Percentiles rank a stretch among this genome's conserved stretches.
Conservation (phyloP, 2,329 filamentous ascomycete species). For the Ophiostoma novo-ulmi region DNA sequence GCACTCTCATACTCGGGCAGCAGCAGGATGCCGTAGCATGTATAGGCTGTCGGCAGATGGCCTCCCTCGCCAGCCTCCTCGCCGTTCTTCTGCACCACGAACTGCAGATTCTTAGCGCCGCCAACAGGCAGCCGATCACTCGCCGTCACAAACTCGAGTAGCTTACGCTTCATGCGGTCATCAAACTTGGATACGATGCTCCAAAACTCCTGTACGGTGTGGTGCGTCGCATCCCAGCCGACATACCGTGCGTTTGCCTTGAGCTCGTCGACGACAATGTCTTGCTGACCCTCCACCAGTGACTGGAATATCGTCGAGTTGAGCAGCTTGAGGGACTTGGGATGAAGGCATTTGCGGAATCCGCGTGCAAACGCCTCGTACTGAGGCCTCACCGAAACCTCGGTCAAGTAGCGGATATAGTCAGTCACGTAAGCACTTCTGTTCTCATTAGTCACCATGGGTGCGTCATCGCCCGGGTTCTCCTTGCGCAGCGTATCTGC, state of each 20-base stretch:
- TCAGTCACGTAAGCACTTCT: slow-evolving; percentile 72
- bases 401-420: slow-evolving; percentile 78
- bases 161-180: slow-evolving; percentile 62
- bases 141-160: slow-evolving; percentile 93
- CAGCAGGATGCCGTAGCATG: slow-evolving; percentile 85
- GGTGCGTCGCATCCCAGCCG: slow-evolving; percentile 66
- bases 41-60: slow-evolving; percentile 78
- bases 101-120: slow-evolving; percentile 74
- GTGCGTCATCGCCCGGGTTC: slow-evolving; percentile 37
- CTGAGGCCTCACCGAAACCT: slow-evolving; percentile 70
- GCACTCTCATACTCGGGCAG: slow-evolving; percentile 74
- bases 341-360: slow-evolving; percentile 69
- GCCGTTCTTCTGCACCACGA: slow-evolving; percentile 75
- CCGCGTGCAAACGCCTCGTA: slow-evolving; percentile 75
- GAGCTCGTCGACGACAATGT: slow-evolving; percentile 72
- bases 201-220: slow-evolving; percentile 78
- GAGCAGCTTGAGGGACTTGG: slow-evolving; percentile 66
- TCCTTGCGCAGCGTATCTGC: not conserved
- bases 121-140: slow-evolving; percentile 85
- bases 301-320: slow-evolving; percentile 65
- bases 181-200: slow-evolving; percentile 64
- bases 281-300: slow-evolving; percentile 75
- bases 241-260: slow-evolving; percentile 71
- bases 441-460: slow-evolving; percentile 75
- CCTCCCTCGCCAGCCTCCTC: slow-evolving; percentile 50